These are phyloP conservation scores for Hyaloscypha finlandica DNA, from an alignment of 495 filamentous ascomycete genomes.

Conservation along the genomic window DNA sequence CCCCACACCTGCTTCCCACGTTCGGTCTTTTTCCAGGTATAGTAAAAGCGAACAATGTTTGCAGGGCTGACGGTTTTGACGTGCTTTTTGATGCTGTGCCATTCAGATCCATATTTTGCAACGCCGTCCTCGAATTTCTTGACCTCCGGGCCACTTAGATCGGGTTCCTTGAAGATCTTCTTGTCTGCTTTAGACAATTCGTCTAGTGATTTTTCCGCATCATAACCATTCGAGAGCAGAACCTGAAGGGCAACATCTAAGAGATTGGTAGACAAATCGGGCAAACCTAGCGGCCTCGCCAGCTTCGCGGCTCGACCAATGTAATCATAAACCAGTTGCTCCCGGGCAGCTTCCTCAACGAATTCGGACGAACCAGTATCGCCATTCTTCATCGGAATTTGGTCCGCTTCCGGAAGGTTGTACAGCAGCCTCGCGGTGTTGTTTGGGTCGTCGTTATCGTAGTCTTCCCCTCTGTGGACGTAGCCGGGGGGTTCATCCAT, in stretches of 20 bases:
- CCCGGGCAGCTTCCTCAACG: constrained; percentile 48
- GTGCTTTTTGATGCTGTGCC: constrained; percentile 78
- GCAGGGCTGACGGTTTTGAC: constrained; percentile 77
- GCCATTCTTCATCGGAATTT: constrained; percentile 34
- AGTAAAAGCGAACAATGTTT: constrained; percentile 89
- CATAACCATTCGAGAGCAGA: constrained; percentile 70
- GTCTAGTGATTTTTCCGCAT: constrained; percentile 71
- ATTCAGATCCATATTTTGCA: constrained; percentile 87
- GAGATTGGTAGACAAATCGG: constrained; percentile 77
- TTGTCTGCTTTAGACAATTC: constrained; percentile 66
- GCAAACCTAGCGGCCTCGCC: constrained; percentile 63
- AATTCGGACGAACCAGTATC: constrained; percentile 40
- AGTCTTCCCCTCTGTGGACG: constrained; percentile 79
- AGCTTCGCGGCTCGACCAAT: constrained; percentile 66
- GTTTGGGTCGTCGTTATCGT: constrained; percentile 44
- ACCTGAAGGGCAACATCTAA: constrained; percentile 81
- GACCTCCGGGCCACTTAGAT: constrained; percentile 72
- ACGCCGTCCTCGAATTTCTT: constrained; percentile 94
- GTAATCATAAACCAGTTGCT: constrained; percentile 68
- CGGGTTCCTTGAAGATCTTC: constrained; percentile 82
- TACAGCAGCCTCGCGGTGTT: constrained; percentile 57
- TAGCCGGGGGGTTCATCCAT: constrained; percentile 90
- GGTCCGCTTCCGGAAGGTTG: constrained; percentile 56
- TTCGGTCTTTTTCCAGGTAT: constrained; percentile 96
- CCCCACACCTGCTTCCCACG: constrained; percentile 88